Evolutionary conservation across 176 grass and related monocot genomes (phyloP).

Genomic region (Triticum timopheevii): DNA sequence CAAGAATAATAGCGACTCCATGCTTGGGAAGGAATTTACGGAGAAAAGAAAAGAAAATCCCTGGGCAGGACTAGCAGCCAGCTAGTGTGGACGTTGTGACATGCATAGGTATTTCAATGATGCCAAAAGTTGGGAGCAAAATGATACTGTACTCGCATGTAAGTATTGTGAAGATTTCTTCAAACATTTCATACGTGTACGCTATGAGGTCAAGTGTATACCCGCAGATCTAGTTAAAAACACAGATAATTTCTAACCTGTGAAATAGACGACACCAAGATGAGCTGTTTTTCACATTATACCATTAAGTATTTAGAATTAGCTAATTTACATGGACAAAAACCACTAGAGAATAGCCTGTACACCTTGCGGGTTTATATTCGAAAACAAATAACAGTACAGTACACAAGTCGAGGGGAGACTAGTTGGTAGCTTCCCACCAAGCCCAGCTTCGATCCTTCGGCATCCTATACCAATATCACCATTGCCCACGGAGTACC

Average conservation of each 20-base stretch:
- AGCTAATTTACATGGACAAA: background rate
- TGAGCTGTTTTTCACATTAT: background rate
- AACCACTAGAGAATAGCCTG: background rate
- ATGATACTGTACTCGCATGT: background rate
- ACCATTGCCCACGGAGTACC: slow-evolving; percentile 18
- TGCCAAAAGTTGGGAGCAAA: background rate
- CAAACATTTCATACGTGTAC: background rate
- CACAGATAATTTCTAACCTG: background rate
- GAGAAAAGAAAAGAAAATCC: too few relatives aligned
- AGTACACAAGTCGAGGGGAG: background rate
- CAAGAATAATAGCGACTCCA: background rate
- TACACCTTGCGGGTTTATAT: background rate
- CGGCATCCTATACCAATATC: slow-evolving; percentile 50
- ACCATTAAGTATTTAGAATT: background rate
- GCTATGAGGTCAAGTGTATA: background rate
- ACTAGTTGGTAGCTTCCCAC: background rate
- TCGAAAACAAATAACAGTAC: background rate
- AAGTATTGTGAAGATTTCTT: background rate
- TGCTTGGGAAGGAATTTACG: too few relatives aligned
- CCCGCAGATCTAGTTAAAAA: background rate
- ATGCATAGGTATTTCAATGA: too few relatives aligned
- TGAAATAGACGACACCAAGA: background rate
- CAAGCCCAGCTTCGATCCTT: too few relatives aligned
- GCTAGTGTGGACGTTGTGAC: background rate
- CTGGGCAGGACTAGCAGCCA: background rate